Percentiles rank a stretch among this genome's conserved stretches.
Conservation (phyloP, 352 stramenopile genomes). For the Peronospora farinosa region DNA sequence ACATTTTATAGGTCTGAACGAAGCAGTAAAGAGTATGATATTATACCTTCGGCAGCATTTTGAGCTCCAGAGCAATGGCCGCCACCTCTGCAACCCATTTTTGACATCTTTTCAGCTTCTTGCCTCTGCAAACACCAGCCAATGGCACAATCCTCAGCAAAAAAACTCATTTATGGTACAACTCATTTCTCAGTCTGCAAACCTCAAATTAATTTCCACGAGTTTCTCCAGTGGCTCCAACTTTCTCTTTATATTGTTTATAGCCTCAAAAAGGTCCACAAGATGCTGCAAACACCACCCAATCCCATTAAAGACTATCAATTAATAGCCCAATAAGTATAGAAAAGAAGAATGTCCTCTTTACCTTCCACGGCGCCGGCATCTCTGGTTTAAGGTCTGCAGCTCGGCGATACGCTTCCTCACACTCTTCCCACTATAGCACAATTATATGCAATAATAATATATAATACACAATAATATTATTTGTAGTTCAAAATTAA, state of each 20-base stretch:
- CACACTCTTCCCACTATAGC: constrained; percentile 56
- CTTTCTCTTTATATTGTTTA: constrained; percentile 48
- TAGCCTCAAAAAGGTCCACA: constrained; percentile 62
- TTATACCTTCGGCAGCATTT: constrained; percentile 38
- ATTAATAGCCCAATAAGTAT: not conserved
- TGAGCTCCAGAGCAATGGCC: constrained; percentile 42
- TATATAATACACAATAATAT: not conserved
- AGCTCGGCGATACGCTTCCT: constrained; percentile 60
- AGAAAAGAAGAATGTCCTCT: not conserved
- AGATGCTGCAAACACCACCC: constrained; percentile 41
- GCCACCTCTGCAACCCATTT: constrained; percentile 76
- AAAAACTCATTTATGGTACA: not conserved
- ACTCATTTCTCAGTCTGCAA: not conserved
- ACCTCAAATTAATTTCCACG: constrained; percentile 62
- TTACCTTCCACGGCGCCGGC: constrained; percentile 76
- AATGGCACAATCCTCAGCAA: constrained; percentile 8
- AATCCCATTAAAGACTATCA: constrained; percentile 2
- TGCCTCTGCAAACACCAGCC: constrained; percentile 30
- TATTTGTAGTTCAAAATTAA: not conserved
- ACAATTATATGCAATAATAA: not conserved
- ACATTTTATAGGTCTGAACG: not conserved
- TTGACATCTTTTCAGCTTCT: constrained; percentile 73
- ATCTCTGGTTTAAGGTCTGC: constrained; percentile 65
- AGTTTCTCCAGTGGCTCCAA: constrained; percentile 70
- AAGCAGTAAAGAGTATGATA: not conserved